A percentile compares a stretch with the other conserved stretches of the same genome.
phyloP scores from a whole-genome alignment of 352 stramenopile species.

The Globisporangium spiculum region DNA sequence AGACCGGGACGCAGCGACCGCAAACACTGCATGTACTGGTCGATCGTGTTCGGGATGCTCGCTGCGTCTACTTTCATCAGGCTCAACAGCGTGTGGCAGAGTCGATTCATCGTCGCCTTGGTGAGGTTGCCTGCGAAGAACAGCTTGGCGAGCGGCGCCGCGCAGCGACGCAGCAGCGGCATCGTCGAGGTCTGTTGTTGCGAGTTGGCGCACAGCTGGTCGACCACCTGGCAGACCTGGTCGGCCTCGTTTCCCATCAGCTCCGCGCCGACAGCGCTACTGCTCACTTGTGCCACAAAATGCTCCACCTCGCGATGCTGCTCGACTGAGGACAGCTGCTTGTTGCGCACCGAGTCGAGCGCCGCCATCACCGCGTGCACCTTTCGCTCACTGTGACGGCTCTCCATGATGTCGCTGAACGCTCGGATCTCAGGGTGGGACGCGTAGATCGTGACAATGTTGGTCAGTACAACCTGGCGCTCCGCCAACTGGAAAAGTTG shows the following conservation, averaged over 20 bases:
- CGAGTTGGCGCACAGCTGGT: conserved; percentile 41
- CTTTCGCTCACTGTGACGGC: conserved; percentile 29
- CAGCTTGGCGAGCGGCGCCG: conserved; percentile 37
- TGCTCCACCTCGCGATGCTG: conserved; percentile 56
- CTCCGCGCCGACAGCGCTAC: not conserved
- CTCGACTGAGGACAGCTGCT: conserved; percentile 35
- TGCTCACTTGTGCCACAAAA: conserved; percentile 32
- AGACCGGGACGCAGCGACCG: conserved; percentile 38
- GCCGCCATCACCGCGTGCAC: conserved; percentile 27
- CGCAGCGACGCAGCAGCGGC: conserved; percentile 41
- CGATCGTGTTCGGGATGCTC: conserved; percentile 34
- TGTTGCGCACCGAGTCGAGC: conserved; percentile 36
- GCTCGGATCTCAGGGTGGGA: conserved; percentile 38
- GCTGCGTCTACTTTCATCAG: conserved; percentile 53
- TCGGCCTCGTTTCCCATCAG: conserved; percentile 21
- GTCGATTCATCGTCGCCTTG: conserved; percentile 50
- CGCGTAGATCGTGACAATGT: conserved; percentile 50
- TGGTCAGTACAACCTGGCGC: conserved; percentile 35
- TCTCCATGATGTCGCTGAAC: conserved; percentile 40
- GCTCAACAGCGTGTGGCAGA: conserved; percentile 68
- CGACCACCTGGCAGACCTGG: conserved; percentile 34
- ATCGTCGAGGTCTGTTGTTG: conserved; percentile 35
- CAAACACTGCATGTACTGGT: conserved; percentile 53
- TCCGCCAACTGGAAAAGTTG: conserved; percentile 39
- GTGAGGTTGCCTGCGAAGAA: conserved; percentile 41